Evolutionary conservation across 768 basidiomycete genomes (phyloP).

Genomic region (Termitomyces sp.): DNA sequence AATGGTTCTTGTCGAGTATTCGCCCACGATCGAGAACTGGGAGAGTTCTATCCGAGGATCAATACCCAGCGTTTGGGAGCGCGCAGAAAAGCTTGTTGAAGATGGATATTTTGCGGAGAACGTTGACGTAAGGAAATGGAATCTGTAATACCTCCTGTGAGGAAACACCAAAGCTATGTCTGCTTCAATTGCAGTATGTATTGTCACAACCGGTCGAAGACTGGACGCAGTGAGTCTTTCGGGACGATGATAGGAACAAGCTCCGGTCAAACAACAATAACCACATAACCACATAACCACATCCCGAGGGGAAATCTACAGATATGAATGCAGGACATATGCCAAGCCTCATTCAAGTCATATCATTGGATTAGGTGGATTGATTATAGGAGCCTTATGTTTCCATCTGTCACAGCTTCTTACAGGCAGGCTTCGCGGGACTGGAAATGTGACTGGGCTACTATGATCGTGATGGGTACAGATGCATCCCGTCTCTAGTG

Average conservation of each 20-base stretch:
- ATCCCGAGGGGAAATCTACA: background rate
- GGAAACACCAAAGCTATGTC: background rate
- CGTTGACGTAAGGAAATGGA: background rate
- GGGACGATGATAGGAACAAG: background rate
- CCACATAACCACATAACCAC: no score
- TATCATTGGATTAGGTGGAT: background rate
- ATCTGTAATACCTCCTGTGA: background rate
- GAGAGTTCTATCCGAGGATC: constrained; percentile 8
- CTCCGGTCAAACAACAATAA: background rate
- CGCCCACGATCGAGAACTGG: constrained; percentile 13
- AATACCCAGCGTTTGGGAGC: constrained; percentile 14
- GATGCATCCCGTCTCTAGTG: background rate
- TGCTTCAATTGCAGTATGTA: background rate
- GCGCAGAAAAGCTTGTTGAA: background rate
- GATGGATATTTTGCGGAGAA: background rate
- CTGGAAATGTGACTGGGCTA: background rate
- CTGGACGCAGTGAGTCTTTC: background rate
- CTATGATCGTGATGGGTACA: background rate
- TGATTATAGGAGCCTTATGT: background rate
- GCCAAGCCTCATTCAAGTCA: background rate
- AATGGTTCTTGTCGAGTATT: constrained; percentile 15
- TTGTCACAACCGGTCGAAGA: background rate
- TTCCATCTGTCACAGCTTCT: background rate
- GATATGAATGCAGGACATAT: background rate
- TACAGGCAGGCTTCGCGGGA: background rate